Conservation (phyloP, 208 protist species). For the Trypanosoma caninum region DNA sequence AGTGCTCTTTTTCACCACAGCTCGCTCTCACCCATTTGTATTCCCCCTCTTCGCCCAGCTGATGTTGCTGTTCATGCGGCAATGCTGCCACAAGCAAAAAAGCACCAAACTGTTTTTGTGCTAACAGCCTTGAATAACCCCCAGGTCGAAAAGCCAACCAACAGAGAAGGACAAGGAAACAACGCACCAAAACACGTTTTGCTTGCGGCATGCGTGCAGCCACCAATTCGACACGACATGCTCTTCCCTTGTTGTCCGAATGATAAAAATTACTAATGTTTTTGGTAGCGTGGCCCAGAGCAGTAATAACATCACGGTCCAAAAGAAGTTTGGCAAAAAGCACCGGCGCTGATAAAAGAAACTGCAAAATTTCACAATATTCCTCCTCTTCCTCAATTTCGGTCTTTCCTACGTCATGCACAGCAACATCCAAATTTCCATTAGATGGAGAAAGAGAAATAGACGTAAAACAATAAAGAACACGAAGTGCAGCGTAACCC, state of each 20-base stretch:
- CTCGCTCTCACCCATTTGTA: no score
- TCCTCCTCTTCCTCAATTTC: background rate
- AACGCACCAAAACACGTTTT: conserved; percentile 11
- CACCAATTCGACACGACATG: background rate
- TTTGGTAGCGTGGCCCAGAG: conserved; percentile 9
- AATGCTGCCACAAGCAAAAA: conserved; percentile 11
- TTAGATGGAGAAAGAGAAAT: background rate
- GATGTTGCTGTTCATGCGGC: background rate
- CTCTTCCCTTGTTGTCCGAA: background rate
- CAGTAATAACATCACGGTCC: conserved; percentile 21
- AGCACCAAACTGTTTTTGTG: conserved; percentile 14
- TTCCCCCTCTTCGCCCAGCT: background rate
- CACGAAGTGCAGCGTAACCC: conserved; percentile 13
- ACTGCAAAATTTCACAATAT: conserved; percentile 8
- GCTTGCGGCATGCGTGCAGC: background rate
- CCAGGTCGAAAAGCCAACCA: conserved; percentile 24
- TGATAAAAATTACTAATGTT: background rate
- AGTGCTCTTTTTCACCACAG: background rate
- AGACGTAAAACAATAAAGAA: conserved; percentile 16
- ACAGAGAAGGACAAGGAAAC: conserved; percentile 19
- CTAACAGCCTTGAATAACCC: conserved; percentile 8
- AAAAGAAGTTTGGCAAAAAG: conserved; percentile 18
- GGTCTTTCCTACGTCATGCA: background rate
- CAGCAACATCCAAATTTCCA: no score
- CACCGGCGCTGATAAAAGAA: conserved; percentile 17